Conservation (phyloP, 2,329 filamentous ascomycete species). For the Sarocladiaceae sp. region DNA sequence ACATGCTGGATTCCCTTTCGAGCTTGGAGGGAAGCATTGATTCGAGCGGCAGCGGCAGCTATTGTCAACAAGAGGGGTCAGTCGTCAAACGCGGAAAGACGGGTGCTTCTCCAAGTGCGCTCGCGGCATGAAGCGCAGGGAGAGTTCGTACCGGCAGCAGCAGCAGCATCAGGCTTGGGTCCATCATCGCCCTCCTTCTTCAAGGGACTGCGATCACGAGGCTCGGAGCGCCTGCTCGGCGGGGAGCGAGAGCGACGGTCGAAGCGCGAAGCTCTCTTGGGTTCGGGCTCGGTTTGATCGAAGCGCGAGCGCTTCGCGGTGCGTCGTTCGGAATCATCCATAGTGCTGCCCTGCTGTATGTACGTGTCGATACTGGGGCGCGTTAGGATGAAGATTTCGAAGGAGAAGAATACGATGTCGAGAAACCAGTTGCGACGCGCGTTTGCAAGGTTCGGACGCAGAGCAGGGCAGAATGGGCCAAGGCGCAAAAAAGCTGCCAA, state of each 20-base stretch:
- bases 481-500: conserved; percentile 1
- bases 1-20: conserved; percentile 88
- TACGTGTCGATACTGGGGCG: background rate
- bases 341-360: conserved; percentile 14
- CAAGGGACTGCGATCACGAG: conserved; percentile 69
- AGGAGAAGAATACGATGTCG: background rate
- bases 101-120: background rate
- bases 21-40: conserved; percentile 76
- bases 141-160: conserved; percentile 61
- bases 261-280: conserved; percentile 71
- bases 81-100: conserved; percentile 9
- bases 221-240: conserved; percentile 58
- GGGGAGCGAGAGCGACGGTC: conserved; percentile 89
- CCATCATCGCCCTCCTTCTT: conserved; percentile 36
- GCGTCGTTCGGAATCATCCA: conserved; percentile 74
- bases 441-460: too few species aligned
- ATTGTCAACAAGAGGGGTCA: conserved; percentile 13
- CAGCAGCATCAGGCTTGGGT: conserved; percentile 59
- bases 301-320: conserved; percentile 82
- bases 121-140: conserved; percentile 5
- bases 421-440: conserved; percentile 5
- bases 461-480: background rate
- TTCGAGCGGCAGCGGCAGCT: conserved; percentile 84
- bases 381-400: background rate
- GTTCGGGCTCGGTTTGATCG: conserved; percentile 82